A percentile compares a stretch with the other conserved stretches of the same genome.
Evolutionary conservation across 2,329 filamentous ascomycete genomes (phyloP).

Genomic region (Phyllosticta citrichinensis): DNA sequence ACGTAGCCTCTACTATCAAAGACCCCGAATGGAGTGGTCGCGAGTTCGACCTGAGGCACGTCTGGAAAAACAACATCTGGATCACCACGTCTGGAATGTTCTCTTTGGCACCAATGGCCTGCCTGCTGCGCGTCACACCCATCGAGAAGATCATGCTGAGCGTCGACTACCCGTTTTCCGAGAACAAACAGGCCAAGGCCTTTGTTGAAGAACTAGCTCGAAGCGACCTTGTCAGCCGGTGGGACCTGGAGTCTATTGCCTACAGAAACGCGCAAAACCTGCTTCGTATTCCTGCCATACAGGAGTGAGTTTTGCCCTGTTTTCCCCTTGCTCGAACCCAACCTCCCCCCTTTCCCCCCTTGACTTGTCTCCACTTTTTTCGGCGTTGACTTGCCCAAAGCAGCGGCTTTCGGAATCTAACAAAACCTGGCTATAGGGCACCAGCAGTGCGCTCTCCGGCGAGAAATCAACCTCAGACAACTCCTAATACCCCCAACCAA

Average conservation of each 20-base stretch:
- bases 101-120: slow-evolving; percentile 38
- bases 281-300: slow-evolving; percentile 6
- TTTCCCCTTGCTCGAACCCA: neutral
- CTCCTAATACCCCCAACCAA: neutral
- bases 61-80: slow-evolving; percentile 34
- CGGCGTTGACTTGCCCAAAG: neutral
- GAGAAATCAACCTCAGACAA: neutral
- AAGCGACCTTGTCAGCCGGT: slow-evolving; percentile 40
- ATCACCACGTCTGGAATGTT: slow-evolving; percentile 35
- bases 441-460: neutral
- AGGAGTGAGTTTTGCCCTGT: slow-evolving; percentile 1
- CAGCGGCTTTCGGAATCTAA: neutral
- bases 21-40: slow-evolving; percentile 19
- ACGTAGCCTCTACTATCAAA: slow-evolving; percentile 36
- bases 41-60: slow-evolving; percentile 22
- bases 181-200: slow-evolving; percentile 36
- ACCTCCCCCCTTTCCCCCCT: neutral
- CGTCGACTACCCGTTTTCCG: slow-evolving; percentile 33
- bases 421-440: neutral
- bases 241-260: slow-evolving; percentile 41
- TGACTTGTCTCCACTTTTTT: neutral
- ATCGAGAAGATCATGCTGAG: slow-evolving; percentile 34
- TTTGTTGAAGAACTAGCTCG: slow-evolving; percentile 40
- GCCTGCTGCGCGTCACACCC: slow-evolving; percentile 30
- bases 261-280: slow-evolving; percentile 40